These are phyloP conservation scores for Claviceps africana DNA, from an alignment of 2,329 filamentous ascomycete species.

Conservation along the genomic window DNA sequence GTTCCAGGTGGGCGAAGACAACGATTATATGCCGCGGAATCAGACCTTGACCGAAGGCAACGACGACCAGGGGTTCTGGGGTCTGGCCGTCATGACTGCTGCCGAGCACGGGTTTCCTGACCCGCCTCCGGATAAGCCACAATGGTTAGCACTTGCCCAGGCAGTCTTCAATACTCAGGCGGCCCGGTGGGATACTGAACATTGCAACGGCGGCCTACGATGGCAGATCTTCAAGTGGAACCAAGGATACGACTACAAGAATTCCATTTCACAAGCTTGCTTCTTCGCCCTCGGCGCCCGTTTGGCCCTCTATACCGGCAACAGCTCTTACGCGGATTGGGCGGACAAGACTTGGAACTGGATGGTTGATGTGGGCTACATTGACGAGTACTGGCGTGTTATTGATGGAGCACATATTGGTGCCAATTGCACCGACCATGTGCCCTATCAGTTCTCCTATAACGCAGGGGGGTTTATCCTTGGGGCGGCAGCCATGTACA, in stretches of 20 bases:
- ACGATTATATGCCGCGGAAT: conserved; percentile 66
- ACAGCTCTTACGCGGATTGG: conserved; percentile 65
- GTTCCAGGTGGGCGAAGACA: conserved; percentile 56
- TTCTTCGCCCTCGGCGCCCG: conserved; percentile 52
- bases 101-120: conserved; percentile 55
- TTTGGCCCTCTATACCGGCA: conserved; percentile 63
- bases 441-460: conserved; percentile 54
- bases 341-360: conserved; percentile 60
- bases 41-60: conserved; percentile 57
- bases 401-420: conserved; percentile 47
- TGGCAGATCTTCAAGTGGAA: conserved; percentile 84
- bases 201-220: conserved; percentile 62
- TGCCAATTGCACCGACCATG: conserved; percentile 42
- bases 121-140: conserved; percentile 38
- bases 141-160: conserved; percentile 60
- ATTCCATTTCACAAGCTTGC: conserved; percentile 47
- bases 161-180: conserved; percentile 72
- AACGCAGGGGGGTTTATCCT: conserved; percentile 54
- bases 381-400: conserved; percentile 44
- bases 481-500: conserved; percentile 56
- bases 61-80: conserved; percentile 67
- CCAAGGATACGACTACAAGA: conserved; percentile 67
- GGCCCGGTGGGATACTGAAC: conserved; percentile 52
- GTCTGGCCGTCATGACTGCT: conserved; percentile 53
- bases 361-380: conserved; percentile 43